A percentile compares a stretch with the other conserved stretches of the same genome.
phyloP scores from a whole-genome alignment of 2,329 filamentous ascomycete species.

The Sphaerulina musiva region DNA sequence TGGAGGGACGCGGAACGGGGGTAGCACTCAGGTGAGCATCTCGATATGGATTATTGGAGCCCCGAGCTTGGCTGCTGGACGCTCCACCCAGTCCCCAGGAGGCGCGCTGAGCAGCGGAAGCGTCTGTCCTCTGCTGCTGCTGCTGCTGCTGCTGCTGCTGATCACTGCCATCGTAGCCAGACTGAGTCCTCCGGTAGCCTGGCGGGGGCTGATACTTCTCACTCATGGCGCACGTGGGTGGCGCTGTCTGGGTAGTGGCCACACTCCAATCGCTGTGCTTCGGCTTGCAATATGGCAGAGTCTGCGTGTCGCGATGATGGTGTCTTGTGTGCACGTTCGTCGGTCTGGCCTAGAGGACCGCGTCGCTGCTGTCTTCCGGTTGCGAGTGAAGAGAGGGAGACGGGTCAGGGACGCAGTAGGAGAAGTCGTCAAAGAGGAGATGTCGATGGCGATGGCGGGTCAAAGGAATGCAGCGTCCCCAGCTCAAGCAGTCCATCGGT shows the following conservation, averaged over 20 bases:
- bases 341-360: constrained; percentile 4
- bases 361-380: neutral
- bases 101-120: constrained; percentile 4
- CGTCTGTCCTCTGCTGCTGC: constrained; percentile 8
- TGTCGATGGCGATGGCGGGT: no score
- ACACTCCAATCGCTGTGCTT: neutral
- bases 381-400: constrained; percentile 1
- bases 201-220: constrained; percentile 19
- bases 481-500: no score
- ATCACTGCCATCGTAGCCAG: constrained; percentile 9
- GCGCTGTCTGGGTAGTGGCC: constrained; percentile 12
- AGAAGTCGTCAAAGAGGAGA: constrained; percentile 23
- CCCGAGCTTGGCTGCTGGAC: constrained; percentile 12
- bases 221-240: constrained; percentile 11
- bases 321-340: constrained; percentile 9
- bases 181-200: constrained; percentile 18
- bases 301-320: neutral
- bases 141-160: constrained; percentile 10
- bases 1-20: constrained; percentile 15
- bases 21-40: constrained; percentile 11
- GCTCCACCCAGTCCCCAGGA: constrained; percentile 20
- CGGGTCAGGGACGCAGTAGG: constrained; percentile 20
- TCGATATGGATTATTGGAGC: constrained; percentile 21
- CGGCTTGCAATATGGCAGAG: no score
- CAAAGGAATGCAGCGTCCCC: no score